Evolutionary conservation across 2,329 filamentous ascomycete genomes (phyloP), one percentile per base, ranked within the genome.

Genomic region (Pseudogymnoascus verrucosus): DNA sequence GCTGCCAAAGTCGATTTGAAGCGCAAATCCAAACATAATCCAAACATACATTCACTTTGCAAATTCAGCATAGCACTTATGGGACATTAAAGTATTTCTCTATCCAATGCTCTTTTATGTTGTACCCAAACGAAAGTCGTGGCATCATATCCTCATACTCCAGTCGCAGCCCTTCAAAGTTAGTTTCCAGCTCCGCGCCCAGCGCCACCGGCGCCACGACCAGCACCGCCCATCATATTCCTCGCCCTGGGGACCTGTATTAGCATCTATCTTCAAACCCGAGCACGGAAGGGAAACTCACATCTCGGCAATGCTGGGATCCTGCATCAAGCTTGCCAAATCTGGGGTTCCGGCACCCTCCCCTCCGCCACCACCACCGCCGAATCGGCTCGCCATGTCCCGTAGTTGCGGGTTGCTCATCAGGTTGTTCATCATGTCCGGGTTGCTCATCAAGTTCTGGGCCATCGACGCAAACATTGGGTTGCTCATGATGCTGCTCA

Each of bases 391-490:
- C 54, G 91, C 92, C 91, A 97, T 93, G 74, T 96, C 86, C 64
- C 90, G 84, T 66, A 98, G 79, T 66, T 88, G 85, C 2, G 95
- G 95, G 80, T 99, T 98, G 81, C 82, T 91, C 93, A 99, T 96
- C 64, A 99, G 78, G 75, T 92, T 95, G 74, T 82, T 84, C 86
- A 98, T 89, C 80, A 93, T 86, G 8, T 96, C 90, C 0, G 95
- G 95, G 79, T 99, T 97, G 78, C 87, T 91, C 95, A 98, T 98
- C 63, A 99, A 78, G 77, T 91, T 96, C 80, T 97, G 91, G 4
- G 95, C 95, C 92, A 98, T 97, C 78, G 84, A 90, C 61, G 92
- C 86, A 79, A 99, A 96, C 95, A 98, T 98, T 63, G 95, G 95
- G 80, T 98, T 99, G 81, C 82, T 92, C 92, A 98, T 96, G 75